These are phyloP conservation scores for Pseudogymnoascus sp. DNA, from an alignment of 2,329 filamentous ascomycete genomes.

Conservation along the genomic window DNA sequence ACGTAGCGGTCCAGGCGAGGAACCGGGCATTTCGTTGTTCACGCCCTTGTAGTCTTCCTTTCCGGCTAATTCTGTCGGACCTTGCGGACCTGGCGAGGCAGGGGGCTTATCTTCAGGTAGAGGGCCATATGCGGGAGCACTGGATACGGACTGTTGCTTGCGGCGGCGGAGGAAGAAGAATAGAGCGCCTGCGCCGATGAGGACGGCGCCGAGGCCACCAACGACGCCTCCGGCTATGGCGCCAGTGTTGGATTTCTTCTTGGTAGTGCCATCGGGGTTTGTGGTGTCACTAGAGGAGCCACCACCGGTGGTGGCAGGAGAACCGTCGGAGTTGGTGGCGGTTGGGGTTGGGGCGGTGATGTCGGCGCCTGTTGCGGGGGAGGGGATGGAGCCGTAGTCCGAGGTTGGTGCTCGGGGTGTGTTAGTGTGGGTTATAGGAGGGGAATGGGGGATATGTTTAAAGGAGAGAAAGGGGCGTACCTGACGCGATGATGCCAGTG, in stretches of 20 bases:
- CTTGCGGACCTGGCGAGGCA: neutral
- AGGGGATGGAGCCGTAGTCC: neutral
- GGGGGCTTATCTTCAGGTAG: neutral
- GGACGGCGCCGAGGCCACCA: neutral
- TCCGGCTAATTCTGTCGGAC: neutral
- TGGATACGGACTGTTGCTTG: neutral
- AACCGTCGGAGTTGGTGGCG: neutral
- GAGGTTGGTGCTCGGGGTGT: neutral
- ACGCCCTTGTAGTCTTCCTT: neutral
- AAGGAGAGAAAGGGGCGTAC: conserved; percentile 19
- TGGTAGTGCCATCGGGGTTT: neutral
- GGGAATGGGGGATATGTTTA: neutral
- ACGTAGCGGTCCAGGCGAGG: neutral
- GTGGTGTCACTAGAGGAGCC: neutral
- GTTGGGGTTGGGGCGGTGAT: neutral
- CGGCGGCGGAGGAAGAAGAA: neutral
- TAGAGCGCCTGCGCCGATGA: neutral
- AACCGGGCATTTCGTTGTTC: neutral
- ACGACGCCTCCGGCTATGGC: neutral
- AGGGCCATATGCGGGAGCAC: neutral
- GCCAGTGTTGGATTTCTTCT: neutral
- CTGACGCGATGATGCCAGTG: conserved; percentile 35
- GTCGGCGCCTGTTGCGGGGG: neutral
- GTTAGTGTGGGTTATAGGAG: neutral
- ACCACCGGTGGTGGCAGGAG: neutral